Conservation (phyloP, 2,329 filamentous ascomycete species). For the Fragosphaeria purpurea region DNA sequence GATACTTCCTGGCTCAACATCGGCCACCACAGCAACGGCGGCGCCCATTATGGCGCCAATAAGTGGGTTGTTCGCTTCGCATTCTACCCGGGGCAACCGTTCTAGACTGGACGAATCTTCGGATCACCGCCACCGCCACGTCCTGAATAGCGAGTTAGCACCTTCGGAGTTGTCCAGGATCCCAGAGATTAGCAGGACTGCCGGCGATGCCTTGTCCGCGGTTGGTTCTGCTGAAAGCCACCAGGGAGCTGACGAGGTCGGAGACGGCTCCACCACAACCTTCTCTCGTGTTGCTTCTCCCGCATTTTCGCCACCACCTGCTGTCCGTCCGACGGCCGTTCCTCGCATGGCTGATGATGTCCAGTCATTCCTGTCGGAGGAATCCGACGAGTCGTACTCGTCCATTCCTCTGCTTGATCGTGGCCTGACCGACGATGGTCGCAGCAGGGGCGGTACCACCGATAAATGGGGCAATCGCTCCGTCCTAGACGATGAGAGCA, state of each 20-base stretch:
- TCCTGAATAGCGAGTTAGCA: slow-evolving; percentile 23
- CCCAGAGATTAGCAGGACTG: neutral
- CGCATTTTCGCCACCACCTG: slow-evolving; percentile 1
- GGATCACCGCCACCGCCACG: slow-evolving; percentile 35
- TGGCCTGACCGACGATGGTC: slow-evolving; percentile 43
- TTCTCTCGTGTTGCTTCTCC: neutral
- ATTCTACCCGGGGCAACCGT: slow-evolving; percentile 7
- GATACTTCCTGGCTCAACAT: neutral
- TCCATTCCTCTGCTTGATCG: slow-evolving; percentile 69
- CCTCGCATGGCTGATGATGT: slow-evolving; percentile 24
- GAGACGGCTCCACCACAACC: slow-evolving; percentile 7
- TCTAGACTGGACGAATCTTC: slow-evolving; percentile 28
- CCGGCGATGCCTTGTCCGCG: neutral
- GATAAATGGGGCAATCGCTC: slow-evolving; percentile 47
- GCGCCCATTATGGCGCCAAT: neutral
- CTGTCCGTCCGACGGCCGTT: slow-evolving; percentile 1
- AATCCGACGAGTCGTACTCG: slow-evolving; percentile 64
- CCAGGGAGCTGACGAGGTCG: neutral
- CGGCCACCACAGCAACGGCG: neutral
- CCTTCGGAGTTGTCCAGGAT: neutral
- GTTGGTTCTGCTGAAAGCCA: neutral
- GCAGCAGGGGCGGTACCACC: slow-evolving; percentile 26
- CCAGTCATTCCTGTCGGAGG: slow-evolving; percentile 44
- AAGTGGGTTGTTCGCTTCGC: slow-evolving; percentile 3
- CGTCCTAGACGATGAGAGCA: slow-evolving; percentile 36